Percentiles rank a stretch among this genome's conserved stretches.
These are phyloP conservation scores for Sporothrix curviconia DNA, from an alignment of 2,329 filamentous ascomycete species.

Conservation along the genomic window DNA sequence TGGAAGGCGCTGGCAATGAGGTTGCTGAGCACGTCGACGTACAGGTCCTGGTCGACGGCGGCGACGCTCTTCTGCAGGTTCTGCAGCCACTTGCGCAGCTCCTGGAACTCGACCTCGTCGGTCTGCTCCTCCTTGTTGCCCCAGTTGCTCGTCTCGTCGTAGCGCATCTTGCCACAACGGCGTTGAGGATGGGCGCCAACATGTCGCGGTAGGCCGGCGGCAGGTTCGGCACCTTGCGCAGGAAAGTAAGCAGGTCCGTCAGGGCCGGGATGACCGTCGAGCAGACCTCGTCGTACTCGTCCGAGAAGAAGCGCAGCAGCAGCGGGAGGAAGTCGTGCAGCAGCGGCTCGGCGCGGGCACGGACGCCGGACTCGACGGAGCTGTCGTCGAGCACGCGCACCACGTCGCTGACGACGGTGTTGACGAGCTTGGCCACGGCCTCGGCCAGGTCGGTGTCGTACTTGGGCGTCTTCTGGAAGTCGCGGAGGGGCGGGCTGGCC, in stretches of 20 bases:
- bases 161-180: conserved; percentile 94
- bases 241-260: conserved; percentile 83
- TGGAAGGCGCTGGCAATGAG: conserved; percentile 84
- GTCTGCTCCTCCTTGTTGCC: conserved; percentile 90
- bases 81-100: conserved; percentile 82
- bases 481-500: conserved; percentile 70
- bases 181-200: conserved; percentile 80
- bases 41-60: conserved; percentile 78
- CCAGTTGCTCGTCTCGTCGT: conserved; percentile 91
- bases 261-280: conserved; percentile 90
- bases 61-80: conserved; percentile 89
- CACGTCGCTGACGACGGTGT: conserved; percentile 80
- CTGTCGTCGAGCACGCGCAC: conserved; percentile 74
- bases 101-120: conserved; percentile 95
- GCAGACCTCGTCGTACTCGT: conserved; percentile 97
- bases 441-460: conserved; percentile 97
- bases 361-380: conserved; percentile 55
- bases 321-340: conserved; percentile 79
- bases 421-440: conserved; percentile 90
- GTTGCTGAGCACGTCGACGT: conserved; percentile 80
- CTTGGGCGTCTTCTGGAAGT: conserved; percentile 70
- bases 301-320: conserved; percentile 87
- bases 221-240: conserved; percentile 73
- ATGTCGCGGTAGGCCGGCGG: conserved; percentile 71
- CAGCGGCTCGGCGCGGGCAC: conserved; percentile 70